Percentiles rank a stretch among this genome's conserved stretches.
Evolutionary conservation across 495 filamentous ascomycete genomes (phyloP).

Genomic region (Hypoxylon subgilvum): DNA sequence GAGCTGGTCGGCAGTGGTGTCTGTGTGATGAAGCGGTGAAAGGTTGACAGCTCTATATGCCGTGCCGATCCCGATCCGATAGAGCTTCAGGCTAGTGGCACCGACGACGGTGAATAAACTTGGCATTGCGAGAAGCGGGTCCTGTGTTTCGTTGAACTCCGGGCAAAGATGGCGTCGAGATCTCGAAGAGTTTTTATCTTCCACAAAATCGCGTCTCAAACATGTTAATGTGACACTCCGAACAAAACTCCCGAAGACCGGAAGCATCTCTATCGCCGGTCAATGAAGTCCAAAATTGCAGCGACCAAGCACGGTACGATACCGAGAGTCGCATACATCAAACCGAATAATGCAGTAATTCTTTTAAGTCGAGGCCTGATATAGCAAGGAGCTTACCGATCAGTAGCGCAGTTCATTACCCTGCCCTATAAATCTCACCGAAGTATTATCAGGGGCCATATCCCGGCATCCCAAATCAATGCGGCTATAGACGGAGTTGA

Average conservation of each 20-base stretch:
- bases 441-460: not conserved
- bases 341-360: too few species aligned
- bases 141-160: constrained; percentile 1
- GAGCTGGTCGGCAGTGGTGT: constrained; percentile 12
- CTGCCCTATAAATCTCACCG: not conserved
- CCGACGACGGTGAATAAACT: constrained; percentile 2
- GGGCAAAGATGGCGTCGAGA: not conserved
- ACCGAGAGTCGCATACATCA: not conserved
- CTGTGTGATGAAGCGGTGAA: constrained; percentile 32
- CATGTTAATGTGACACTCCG: not conserved
- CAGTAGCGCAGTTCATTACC: not conserved
- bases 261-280: not conserved
- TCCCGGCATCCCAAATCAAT: constrained; percentile 15
- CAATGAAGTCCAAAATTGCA: too few species aligned
- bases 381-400: not conserved
- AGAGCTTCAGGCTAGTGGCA: constrained; percentile 6
- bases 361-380: too few species aligned
- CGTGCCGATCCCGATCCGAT: constrained; percentile 16
- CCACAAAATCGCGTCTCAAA: constrained; percentile 1
- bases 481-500: constrained; percentile 24
- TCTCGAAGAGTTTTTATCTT: not conserved
- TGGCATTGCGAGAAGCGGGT: constrained; percentile 5
- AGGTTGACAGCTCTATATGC: constrained; percentile 6
- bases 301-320: not conserved
- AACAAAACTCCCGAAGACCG: not conserved